Base-by-base conservation (phyloP, 202 grass and related monocot genomes). In the Musa balbisiana region DNA sequence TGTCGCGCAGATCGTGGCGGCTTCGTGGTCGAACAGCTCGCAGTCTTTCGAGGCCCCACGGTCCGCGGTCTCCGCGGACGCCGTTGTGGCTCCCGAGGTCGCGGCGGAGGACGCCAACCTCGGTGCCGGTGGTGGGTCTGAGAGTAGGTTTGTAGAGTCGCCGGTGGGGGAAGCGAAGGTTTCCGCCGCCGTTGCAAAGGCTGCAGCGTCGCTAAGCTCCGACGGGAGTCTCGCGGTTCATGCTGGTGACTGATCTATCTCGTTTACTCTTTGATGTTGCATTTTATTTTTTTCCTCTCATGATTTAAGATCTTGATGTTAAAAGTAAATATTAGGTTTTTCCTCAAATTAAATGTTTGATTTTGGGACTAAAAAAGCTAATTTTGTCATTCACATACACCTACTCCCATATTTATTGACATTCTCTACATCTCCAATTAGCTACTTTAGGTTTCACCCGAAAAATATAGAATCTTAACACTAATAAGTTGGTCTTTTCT, bases 201-300 rank as follows among this genome's bases (percentile, higher is more conserved):
- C 23, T 55, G 72, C 52, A 74, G 72, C 52, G 52, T 55, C 75
- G 20, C 19, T 77, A 19, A 77, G 14, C 56, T 95, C 91, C 59
- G 95, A 99, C 75, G 91, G 89, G 78, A 99, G 95, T 87, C 89
- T 99, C 64, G 83, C 85, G 58, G 95, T 99, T 83, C 95, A 99
- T 85, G 95, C 95, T 63, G 95, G 95, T 99, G 72, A 67, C 23
- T 21, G 49, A 51, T 51, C 67, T 70, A 8, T 70, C 17, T 20
- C 17, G 3, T 12, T 20, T 51, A 16, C 4, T 51, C 67, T 51
- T n/a, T 53, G n/a, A 24, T 55, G 64, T 62, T 9, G 14, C 11
- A 13, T 86, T 50, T 2, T 72, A 25, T 78, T 69, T 22, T 75
- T 73, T 20, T 67, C 71, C 84, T 86, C 79, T 71, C 77, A 11